A percentile compares a stretch with the other conserved stretches of the same genome.
Evolutionary conservation across 139 green algal species (phyloP).

Genomic region (Pleodorina starrii): DNA sequence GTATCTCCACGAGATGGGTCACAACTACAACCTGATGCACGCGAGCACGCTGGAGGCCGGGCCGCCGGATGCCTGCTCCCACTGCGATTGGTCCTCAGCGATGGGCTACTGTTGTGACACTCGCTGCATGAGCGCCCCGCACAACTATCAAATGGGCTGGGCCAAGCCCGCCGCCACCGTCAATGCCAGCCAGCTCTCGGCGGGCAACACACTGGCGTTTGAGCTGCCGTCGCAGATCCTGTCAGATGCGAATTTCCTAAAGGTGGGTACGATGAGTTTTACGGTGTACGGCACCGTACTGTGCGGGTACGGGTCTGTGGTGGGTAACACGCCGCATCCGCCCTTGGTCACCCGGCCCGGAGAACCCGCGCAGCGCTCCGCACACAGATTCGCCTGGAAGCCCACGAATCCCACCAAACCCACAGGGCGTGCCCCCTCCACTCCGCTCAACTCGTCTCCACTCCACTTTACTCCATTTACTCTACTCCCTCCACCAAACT

Average conservation of each 20-base stretch:
- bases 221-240: constrained; percentile 30
- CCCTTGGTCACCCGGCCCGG: no score
- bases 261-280: background rate
- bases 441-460: no score
- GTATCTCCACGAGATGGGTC: constrained; percentile 62
- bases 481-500: no score
- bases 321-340: no score
- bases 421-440: no score
- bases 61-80: constrained; percentile 1
- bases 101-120: constrained; percentile 58
- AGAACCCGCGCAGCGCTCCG: no score
- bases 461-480: no score
- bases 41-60: constrained; percentile 33
- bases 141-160: constrained; percentile 49
- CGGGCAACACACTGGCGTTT: constrained; percentile 32
- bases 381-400: no score
- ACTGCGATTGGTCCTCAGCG: constrained; percentile 52
- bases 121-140: constrained; percentile 13
- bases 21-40: constrained; percentile 63
- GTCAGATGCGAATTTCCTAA: constrained; percentile 34
- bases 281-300: no score
- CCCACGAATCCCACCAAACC: no score
- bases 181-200: background rate
- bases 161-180: background rate
- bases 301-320: no score